A percentile compares a stretch with the other conserved stretches of the same genome.
Evolutionary conservation across 192 early-diverging fungal species (phyloP).

Genomic region (Coemansia sp.): DNA sequence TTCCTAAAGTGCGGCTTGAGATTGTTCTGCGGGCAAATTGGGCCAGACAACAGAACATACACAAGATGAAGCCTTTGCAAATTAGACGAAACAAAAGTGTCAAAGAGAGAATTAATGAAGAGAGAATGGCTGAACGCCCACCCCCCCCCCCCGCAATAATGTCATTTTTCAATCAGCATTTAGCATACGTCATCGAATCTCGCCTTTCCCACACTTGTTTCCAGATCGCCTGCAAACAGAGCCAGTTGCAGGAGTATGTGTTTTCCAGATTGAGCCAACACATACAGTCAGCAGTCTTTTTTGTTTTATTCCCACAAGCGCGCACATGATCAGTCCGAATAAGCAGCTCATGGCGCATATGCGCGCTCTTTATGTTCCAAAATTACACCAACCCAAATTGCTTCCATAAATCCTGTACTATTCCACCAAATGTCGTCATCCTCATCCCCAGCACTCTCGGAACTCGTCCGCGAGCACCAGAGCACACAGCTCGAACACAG

Average conservation of each 20-base stretch:
- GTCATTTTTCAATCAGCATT: too few species aligned
- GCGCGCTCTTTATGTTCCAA: background rate
- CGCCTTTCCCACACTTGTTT: background rate
- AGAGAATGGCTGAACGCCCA: too few species aligned
- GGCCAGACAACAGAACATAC: conserved; percentile 31
- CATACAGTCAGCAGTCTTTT: too few species aligned
- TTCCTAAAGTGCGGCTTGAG: conserved; percentile 18
- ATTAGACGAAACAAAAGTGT: too few species aligned
- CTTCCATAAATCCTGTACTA: too few species aligned
- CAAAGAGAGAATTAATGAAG: too few species aligned
- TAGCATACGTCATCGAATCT: too few species aligned
- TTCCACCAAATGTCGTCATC: background rate
- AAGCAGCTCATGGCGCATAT: background rate
- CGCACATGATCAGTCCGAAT: background rate
- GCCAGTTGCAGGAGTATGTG: too few species aligned
- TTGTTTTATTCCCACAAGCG: too few species aligned
- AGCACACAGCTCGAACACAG: conserved; percentile 22
- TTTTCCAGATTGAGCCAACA: too few species aligned
- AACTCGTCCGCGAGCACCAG: conserved; percentile 48
- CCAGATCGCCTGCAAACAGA: too few species aligned
- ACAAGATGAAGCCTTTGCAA: conserved; percentile 1
- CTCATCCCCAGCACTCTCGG: conserved; percentile 12
- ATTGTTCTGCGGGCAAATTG: conserved; percentile 28
- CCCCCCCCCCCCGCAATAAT: too few species aligned
- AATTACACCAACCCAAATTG: background rate